phyloP scores from a whole-genome alignment of 768 basidiomycete species.

The Pholiota conissans region DNA sequence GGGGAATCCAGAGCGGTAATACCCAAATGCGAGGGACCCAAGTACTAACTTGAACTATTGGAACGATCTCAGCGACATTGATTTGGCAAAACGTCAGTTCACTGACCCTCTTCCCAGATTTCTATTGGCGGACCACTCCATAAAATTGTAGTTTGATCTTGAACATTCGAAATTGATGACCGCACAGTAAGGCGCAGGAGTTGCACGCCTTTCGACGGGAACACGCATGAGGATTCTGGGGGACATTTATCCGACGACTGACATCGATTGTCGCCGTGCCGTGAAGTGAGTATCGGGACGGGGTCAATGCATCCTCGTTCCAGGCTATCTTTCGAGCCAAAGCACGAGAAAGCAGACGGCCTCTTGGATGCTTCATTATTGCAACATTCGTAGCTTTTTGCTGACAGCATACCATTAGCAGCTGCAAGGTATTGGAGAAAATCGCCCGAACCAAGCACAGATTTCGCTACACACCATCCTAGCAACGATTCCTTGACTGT shows the following conservation, averaged over 20 bases:
- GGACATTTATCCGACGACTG: constrained; percentile 33
- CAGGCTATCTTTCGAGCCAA: constrained; percentile 31
- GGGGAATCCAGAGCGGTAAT: constrained; percentile 44
- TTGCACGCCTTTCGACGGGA: constrained; percentile 46
- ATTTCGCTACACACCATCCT: constrained; percentile 64
- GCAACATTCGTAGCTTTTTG: constrained; percentile 26
- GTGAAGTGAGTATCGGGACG: constrained; percentile 44
- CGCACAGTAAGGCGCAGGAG: constrained; percentile 57
- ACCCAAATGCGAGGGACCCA: constrained; percentile 43
- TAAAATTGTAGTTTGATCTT: constrained; percentile 45
- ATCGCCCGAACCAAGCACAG: constrained; percentile 19
- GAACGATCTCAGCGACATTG: background rate
- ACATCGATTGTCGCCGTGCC: constrained; percentile 39
- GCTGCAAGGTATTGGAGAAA: background rate
- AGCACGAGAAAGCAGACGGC: constrained; percentile 42
- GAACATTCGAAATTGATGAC: constrained; percentile 12
- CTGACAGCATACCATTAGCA: too few species aligned
- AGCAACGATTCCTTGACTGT: constrained; percentile 15
- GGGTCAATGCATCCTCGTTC: constrained; percentile 58
- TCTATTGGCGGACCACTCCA: constrained; percentile 75
- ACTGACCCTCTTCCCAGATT: constrained; percentile 64
- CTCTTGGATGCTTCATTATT: constrained; percentile 12
- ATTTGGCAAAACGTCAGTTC: constrained; percentile 2
- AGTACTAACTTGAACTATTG: constrained; percentile 51
- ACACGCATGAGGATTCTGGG: constrained; percentile 45